These are phyloP conservation scores for Nigrospora oryzae DNA, from an alignment of 2,329 filamentous ascomycete genomes.

Conservation along the genomic window DNA sequence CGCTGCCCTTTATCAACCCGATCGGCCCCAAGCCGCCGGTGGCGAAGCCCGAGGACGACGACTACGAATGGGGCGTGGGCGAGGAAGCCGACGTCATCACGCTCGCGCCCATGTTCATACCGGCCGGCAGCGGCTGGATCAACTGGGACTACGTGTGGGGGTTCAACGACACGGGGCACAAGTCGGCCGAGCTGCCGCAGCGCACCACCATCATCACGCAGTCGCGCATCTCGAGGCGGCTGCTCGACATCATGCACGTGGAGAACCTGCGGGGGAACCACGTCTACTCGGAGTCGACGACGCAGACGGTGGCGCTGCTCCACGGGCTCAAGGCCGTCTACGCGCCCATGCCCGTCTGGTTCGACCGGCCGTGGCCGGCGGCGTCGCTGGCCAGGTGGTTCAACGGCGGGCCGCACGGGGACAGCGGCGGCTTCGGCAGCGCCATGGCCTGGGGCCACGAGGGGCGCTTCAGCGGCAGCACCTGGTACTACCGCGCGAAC, in stretches of 20 bases:
- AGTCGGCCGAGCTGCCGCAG: conserved; percentile 52
- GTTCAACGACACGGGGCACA: conserved; percentile 44
- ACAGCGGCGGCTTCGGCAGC: conserved; percentile 44
- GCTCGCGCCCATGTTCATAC: conserved; percentile 73
- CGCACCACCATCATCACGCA: conserved; percentile 74
- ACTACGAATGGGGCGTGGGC: conserved; percentile 68
- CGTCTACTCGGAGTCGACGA: conserved; percentile 74
- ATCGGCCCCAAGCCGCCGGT: conserved; percentile 56
- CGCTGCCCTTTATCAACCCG: conserved; percentile 51
- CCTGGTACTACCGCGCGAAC: conserved; percentile 53
- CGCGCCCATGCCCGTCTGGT: conserved; percentile 71
- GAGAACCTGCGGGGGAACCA: conserved; percentile 68
- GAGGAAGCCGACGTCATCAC: conserved; percentile 69
- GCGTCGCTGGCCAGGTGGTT: conserved; percentile 48
- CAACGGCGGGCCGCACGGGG: conserved; percentile 48
- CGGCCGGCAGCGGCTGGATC: conserved; percentile 64
- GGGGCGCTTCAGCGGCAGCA: conserved; percentile 46
- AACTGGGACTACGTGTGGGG: conserved; percentile 61
- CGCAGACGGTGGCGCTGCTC: conserved; percentile 63
- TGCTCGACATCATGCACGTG: conserved; percentile 69
- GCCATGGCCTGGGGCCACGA: conserved; percentile 53
- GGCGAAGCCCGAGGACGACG: conserved; percentile 48
- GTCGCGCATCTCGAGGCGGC: conserved; percentile 60
- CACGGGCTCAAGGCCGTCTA: conserved; percentile 75
- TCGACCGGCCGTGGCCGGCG: conserved; percentile 63